These are phyloP conservation scores for Xerocomellus dryophilus DNA, from an alignment of 768 basidiomycete species.

Conservation along the genomic window DNA sequence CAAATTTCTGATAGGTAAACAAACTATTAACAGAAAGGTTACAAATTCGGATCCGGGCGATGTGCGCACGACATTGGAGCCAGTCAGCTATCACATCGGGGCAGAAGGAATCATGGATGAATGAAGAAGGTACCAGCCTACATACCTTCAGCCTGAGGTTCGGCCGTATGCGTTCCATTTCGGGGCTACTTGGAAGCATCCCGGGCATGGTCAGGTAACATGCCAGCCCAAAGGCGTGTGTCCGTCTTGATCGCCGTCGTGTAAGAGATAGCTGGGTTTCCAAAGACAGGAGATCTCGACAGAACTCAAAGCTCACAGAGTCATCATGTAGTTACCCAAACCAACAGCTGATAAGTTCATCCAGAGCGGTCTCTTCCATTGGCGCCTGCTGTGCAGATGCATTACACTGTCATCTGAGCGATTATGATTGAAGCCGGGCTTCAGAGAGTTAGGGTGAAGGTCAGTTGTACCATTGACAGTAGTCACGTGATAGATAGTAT, in stretches of 20 bases:
- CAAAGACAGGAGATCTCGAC: constrained; percentile 6
- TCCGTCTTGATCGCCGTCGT: constrained; percentile 28
- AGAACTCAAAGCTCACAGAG: constrained; percentile 3
- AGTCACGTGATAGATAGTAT: constrained; percentile 21
- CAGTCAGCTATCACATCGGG: constrained; percentile 22
- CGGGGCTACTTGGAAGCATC: background rate
- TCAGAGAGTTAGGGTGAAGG: background rate
- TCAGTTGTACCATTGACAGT: background rate
- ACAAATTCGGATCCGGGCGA: background rate
- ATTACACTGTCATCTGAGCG: background rate
- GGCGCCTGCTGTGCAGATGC: background rate
- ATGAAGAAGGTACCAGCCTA: constrained; percentile 5
- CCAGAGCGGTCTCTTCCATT: background rate
- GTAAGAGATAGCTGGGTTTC: constrained; percentile 3
- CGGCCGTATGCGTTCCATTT: constrained; percentile 11
- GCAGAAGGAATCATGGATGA: constrained; percentile 4
- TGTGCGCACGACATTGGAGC: background rate
- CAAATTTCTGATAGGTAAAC: background rate
- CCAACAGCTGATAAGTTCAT: background rate
- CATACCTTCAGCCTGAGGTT: constrained; percentile 13
- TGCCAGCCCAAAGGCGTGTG: constrained; percentile 18
- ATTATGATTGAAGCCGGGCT: background rate
- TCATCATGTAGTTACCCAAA: background rate
- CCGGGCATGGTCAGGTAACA: constrained; percentile 2
- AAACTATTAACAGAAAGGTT: background rate